A percentile compares a stretch with the other conserved stretches of the same genome.
Evolutionary conservation across 176 grass and related monocot genomes (phyloP).

Genomic region (Triticum dicoccoides): DNA sequence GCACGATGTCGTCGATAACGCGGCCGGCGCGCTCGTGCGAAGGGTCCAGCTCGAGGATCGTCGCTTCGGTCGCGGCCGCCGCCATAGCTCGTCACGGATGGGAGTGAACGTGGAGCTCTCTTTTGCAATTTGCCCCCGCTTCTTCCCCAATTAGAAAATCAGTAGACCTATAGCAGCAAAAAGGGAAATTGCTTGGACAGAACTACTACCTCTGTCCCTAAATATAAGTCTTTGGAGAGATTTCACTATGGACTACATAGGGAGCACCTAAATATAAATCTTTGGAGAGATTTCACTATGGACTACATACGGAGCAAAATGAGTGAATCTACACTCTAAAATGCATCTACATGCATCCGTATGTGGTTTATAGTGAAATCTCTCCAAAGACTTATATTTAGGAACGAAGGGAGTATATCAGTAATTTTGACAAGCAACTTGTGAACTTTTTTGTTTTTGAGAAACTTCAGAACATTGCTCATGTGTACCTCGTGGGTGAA

Average conservation of each 20-base stretch:
- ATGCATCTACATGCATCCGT: no score
- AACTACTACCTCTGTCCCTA: no score
- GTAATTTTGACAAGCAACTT: neutral
- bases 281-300: no score
- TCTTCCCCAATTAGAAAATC: neutral
- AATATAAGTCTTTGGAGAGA: no score
- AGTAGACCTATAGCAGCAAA: neutral
- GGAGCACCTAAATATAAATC: no score
- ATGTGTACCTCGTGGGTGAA: neutral
- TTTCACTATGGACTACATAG: no score
- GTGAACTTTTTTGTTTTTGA: neutral
- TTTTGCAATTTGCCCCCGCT: conserved; percentile 4
- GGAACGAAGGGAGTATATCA: neutral
- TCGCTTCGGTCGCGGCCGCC: conserved; percentile 1
- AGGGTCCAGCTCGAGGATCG: conserved; percentile 58
- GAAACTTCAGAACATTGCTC: neutral
- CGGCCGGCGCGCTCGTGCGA: conserved; percentile 31
- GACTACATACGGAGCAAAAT: no score
- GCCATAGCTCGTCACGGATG: neutral
- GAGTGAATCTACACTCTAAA: no score
- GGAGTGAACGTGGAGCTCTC: neutral
- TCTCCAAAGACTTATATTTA: no score
- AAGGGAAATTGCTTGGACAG: neutral
- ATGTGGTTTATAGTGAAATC: no score
- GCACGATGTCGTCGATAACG: conserved; percentile 60